Base-by-base conservation (phyloP, 257 asterid species). In the Solanum bukasovii region DNA sequence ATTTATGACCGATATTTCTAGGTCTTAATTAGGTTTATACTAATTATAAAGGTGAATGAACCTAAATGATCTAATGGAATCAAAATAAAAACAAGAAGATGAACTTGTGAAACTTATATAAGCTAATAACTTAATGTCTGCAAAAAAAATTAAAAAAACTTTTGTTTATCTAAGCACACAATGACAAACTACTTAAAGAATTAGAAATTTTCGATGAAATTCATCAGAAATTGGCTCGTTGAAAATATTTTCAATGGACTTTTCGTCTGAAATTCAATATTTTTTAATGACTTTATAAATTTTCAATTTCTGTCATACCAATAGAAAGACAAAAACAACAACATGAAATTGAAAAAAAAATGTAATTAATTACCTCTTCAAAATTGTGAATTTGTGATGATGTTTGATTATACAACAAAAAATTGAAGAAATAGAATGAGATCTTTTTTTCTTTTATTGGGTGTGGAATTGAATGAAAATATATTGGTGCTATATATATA, bases 381-480 rank as follows among this genome's bases (percentile, higher is more conserved):
- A 74, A 68, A 35, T 35, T 11, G 44, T 31, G 31, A 31, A 31
- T 31, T 31, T 31, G 31, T 71, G 40, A 71, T 31, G 40, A 14
- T 70, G 23, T 65, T 34, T 73, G 81, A 73, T 34, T 73, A 34
- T 34, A 74, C 86, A 59, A 83, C n/a, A 21, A 35, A 63, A 82
- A 82, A 46, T 10, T 33, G 83, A 74, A 74, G 83, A 74, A n/a
- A 56, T 46, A 33, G 38, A 35, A 25, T 35, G 70, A 82, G 3
- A 13, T 18, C 31, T 2, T 29, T 12, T 23, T 23, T 13, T 10
- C 12, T 56, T 49, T 29, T 37, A 11, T 34, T 38, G 59, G 49
- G 13, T 21, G 7, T 42, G 65, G 90, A 88, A 86, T 89, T 87
- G 90, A 72, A 77, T 84, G 89, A 71, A 91, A 93, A 90, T 89